Percentiles rank a stretch among this genome's conserved stretches.
Evolutionary conservation across 768 basidiomycete species (phyloP).

Genomic region (Phlebiopsis gigantea): DNA sequence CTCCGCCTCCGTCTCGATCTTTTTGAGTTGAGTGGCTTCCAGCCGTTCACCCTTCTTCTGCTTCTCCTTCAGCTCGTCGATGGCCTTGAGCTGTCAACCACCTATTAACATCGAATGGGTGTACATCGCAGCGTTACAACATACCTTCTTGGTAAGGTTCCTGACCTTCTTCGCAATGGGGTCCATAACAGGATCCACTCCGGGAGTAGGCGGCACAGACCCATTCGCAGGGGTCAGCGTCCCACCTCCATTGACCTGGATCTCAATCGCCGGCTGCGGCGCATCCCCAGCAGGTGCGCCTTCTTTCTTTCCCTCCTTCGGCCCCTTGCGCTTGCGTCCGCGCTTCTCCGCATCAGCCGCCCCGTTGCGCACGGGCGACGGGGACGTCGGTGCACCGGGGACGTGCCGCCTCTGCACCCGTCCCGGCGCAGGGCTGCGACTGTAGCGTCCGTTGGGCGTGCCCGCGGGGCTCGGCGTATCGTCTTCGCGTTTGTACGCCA

Average conservation of each 20-base stretch:
- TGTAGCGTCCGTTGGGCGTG: slow-evolving; percentile 60
- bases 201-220: slow-evolving; percentile 49
- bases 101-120: slow-evolving; percentile 8
- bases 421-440: slow-evolving; percentile 47
- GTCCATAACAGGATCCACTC: slow-evolving; percentile 53
- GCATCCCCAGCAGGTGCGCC: slow-evolving; percentile 20
- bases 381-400: slow-evolving; percentile 60
- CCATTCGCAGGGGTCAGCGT: slow-evolving; percentile 18
- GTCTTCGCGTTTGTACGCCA: slow-evolving; percentile 88
- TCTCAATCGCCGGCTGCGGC: slow-evolving; percentile 32
- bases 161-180: slow-evolving; percentile 87
- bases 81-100: slow-evolving; percentile 80
- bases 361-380: slow-evolving; percentile 40
- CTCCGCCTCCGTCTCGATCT: slow-evolving; percentile 88
- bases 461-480: slow-evolving; percentile 56
- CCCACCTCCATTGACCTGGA: slow-evolving; percentile 21
- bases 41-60: slow-evolving; percentile 83
- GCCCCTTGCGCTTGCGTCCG: slow-evolving; percentile 48
- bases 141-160: slow-evolving; percentile 93
- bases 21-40: slow-evolving; percentile 93
- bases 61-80: slow-evolving; percentile 95
- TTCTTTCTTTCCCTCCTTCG: slow-evolving; percentile 34
- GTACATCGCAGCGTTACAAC: slow-evolving; percentile 13
- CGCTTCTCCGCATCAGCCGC: slow-evolving; percentile 42
- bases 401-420: slow-evolving; percentile 47